phyloP scores from a whole-genome alignment of 495 filamentous ascomycete genomes.

The Penicillium verhagenii region DNA sequence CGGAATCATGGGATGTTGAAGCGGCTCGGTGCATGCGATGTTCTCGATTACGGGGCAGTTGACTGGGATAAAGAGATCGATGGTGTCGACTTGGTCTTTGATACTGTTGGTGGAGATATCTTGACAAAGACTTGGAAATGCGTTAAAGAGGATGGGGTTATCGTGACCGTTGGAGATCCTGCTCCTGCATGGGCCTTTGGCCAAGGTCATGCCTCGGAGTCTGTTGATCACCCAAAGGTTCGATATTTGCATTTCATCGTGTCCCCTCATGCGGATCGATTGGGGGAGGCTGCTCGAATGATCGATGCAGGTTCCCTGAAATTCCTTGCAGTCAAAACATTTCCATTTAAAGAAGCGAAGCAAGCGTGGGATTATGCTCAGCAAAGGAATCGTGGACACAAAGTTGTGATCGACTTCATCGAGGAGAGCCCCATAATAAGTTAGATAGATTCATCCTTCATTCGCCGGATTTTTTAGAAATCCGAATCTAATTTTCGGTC shows the following conservation, averaged over 20 bases:
- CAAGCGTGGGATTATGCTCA: conserved; percentile 1
- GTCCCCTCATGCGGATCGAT: not conserved
- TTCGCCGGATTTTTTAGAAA: too few species aligned
- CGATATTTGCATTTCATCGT: conserved; percentile 10
- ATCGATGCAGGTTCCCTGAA: not conserved
- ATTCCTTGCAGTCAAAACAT: not conserved
- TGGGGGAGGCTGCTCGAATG: not conserved
- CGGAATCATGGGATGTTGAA: conserved; percentile 1
- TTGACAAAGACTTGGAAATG: conserved; percentile 15
- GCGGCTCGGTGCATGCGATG: conserved; percentile 1
- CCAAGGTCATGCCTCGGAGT: not conserved
- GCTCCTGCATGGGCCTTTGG: conserved; percentile 7
- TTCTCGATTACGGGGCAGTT: not conserved
- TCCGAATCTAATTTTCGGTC: not conserved
- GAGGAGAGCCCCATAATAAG: too few species aligned
- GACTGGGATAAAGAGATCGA: not conserved
- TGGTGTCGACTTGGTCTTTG: conserved; percentile 16
- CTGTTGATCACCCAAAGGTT: conserved; percentile 1
- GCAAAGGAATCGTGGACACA: not conserved
- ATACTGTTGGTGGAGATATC: conserved; percentile 20
- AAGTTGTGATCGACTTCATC: conserved; percentile 5
- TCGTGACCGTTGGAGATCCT: conserved; percentile 9
- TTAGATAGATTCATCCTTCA: too few species aligned
- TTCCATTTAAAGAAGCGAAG: not conserved
- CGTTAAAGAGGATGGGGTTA: conserved; percentile 13